Base-by-base conservation (phyloP, 2,329 filamentous ascomycete genomes). In the Diaporthe sp. region DNA sequence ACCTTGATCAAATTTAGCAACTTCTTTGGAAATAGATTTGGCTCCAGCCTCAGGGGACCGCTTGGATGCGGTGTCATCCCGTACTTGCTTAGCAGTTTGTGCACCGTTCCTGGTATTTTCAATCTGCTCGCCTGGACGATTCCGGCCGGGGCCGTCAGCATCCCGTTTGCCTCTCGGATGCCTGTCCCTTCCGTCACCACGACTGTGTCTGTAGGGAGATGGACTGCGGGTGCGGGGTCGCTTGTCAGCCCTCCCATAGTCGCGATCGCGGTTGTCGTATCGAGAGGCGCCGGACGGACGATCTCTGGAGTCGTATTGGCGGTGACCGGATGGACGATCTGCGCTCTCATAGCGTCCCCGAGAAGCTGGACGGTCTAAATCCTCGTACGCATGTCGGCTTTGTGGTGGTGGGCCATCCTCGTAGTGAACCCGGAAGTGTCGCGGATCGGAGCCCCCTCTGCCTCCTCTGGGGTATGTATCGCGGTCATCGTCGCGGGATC, bases 1-100 rank as follows among this genome's bases (percentile, higher is more conserved):
- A 86, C 88, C 90, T 90, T 91, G 87, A 85, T 86, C 86, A 90
- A 85, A 87, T 92, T 94, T 93, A 94, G 92, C 88, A 88, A 93
- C 87, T 86, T 88, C 83, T 89, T 87, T 92, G 84, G 86, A 85
- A 86, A 86, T 83, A 86, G 85, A 88, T 88, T 88, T 88, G 87
- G 85, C 87, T 85, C 89, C 87, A 87, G 86, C 87, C 86, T 88
- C 87, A 84, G 88, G 87, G 85, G 87, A 89, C 88, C 89, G 89
- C 87, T 90, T 92, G 87, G 89, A 92, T 88, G 89, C 88, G 88
- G 88, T 89, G 85, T 89, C 81, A 78, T 91, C 88, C 85, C 86
- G 87, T 83, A 83, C 85, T 82, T 87, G 84, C 82, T 86, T 87
- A 81, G 84, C 86, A 81, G 83, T 84, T 81, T 87, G 86, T 82